A percentile compares a stretch with the other conserved stretches of the same genome.
Conservation (phyloP, 2,329 filamentous ascomycete species). For the Hymenoscyphus linearis region DNA sequence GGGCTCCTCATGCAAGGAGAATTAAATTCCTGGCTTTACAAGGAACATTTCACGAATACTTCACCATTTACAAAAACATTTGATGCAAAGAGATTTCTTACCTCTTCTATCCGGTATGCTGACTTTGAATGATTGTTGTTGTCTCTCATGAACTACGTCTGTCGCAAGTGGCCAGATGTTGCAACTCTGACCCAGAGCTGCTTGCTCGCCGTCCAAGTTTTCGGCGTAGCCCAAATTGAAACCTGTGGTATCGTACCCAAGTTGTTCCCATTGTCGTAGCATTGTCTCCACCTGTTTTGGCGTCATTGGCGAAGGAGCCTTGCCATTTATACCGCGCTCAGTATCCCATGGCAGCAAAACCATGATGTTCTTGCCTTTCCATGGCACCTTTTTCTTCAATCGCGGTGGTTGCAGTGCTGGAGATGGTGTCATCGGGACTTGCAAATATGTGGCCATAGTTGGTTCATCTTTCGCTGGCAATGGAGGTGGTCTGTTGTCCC, state of each 20-base stretch:
- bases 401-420: slow-evolving; percentile 45
- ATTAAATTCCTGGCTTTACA: background rate
- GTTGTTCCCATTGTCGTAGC: slow-evolving; percentile 59
- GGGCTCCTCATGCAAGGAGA: background rate
- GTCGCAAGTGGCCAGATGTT: slow-evolving; percentile 60
- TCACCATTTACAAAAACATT: background rate
- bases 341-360: slow-evolving; percentile 66
- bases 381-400: slow-evolving; percentile 65
- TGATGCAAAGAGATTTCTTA: slow-evolving; percentile 16
- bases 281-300: slow-evolving; percentile 54
- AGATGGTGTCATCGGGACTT: slow-evolving; percentile 15
- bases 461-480: slow-evolving; percentile 29
- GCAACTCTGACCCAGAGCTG: slow-evolving; percentile 50
- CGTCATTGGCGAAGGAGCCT: slow-evolving; percentile 48
- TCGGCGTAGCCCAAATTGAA: slow-evolving; percentile 58
- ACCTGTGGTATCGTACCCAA: slow-evolving; percentile 63
- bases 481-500: slow-evolving; percentile 37
- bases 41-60: no score
- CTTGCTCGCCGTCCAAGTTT: slow-evolving; percentile 15
- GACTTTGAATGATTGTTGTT: slow-evolving; percentile 51
- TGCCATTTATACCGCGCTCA: slow-evolving; percentile 53
- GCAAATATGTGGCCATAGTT: slow-evolving; percentile 5
- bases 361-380: slow-evolving; percentile 70
- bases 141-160: slow-evolving; percentile 53
- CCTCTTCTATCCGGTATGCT: slow-evolving; percentile 50